These are phyloP conservation scores for Lactifluus pinguis DNA, from an alignment of 768 basidiomycete genomes.

Conservation along the genomic window DNA sequence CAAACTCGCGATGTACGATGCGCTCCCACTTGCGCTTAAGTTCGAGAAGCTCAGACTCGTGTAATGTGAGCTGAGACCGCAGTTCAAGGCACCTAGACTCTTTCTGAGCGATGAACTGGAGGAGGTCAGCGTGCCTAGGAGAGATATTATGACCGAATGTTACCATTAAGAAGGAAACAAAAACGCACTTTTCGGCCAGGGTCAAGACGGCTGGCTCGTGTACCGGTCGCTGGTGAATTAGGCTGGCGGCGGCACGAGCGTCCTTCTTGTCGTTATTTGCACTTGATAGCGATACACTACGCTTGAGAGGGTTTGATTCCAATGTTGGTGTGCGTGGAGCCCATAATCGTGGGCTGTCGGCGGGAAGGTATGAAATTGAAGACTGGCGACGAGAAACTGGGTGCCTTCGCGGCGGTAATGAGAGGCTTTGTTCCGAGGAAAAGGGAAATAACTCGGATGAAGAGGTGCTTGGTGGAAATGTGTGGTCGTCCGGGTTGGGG, in stretches of 20 bases:
- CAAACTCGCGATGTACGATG: conserved; percentile 59
- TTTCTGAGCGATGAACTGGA: conserved; percentile 82
- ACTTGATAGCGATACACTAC: neutral
- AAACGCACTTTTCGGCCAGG: conserved; percentile 60
- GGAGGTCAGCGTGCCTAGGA: conserved; percentile 63
- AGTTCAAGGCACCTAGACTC: conserved; percentile 78
- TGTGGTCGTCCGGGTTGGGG: conserved; percentile 5
- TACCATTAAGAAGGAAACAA: neutral
- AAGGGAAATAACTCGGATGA: conserved; percentile 18
- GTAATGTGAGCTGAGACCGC: conserved; percentile 58
- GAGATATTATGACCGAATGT: neutral
- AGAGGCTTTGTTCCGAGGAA: conserved; percentile 17
- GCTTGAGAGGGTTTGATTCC: neutral
- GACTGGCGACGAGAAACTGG: conserved; percentile 36
- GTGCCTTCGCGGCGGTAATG: conserved; percentile 21
- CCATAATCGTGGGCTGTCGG: conserved; percentile 24
- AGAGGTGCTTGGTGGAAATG: conserved; percentile 21
- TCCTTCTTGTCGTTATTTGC: neutral
- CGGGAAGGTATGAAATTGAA: conserved; percentile 43
- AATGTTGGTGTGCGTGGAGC: conserved; percentile 4
- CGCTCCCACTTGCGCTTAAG: conserved; percentile 81
- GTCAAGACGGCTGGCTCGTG: conserved; percentile 44
- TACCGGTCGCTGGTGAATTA: conserved; percentile 7
- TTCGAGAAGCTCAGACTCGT: conserved; percentile 65
- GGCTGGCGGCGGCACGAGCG: conserved; percentile 22